A percentile compares a stretch with the other conserved stretches of the same genome.
Evolutionary conservation across 495 filamentous ascomycete genomes (phyloP).

Genomic region (Penicillium dipodomyicola): DNA sequence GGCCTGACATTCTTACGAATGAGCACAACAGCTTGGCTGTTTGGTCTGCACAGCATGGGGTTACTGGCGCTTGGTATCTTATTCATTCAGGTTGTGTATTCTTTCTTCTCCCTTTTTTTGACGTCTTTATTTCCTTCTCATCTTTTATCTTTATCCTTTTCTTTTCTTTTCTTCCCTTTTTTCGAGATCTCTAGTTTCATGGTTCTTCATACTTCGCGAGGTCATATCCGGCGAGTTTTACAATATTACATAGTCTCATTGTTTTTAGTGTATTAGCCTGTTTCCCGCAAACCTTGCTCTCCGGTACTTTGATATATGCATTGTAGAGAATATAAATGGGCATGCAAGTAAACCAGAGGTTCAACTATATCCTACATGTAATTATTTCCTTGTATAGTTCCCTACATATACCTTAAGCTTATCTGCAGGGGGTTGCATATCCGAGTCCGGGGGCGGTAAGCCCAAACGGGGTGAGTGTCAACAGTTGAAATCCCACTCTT

Average conservation of each 20-base stretch:
- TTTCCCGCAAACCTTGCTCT: not conserved
- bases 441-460: constrained; percentile 19
- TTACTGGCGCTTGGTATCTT: constrained; percentile 40
- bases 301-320: not conserved
- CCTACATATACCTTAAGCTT: constrained; percentile 7
- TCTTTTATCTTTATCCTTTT: constrained; percentile 1
- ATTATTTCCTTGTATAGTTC: not conserved
- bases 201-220: not conserved
- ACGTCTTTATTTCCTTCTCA: constrained; percentile 6
- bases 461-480: constrained; percentile 18
- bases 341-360: not conserved
- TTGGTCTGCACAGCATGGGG: constrained; percentile 50
- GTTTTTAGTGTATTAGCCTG: constrained; percentile 18
- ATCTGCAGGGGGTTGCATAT: constrained; percentile 9
- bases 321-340: not conserved
- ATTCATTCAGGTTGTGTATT: constrained; percentile 17
- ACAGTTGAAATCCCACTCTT: constrained; percentile 14
- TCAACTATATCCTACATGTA: not conserved
- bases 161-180: not conserved
- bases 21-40: constrained; percentile 18
- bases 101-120: constrained; percentile 2
- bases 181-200: not conserved
- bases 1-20: constrained; percentile 8
- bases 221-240: not conserved
- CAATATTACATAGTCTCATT: not conserved